Evolutionary conservation across 805 yeast genomes (phyloP).

Genomic region (Kodamaea nitidulidarum): DNA sequence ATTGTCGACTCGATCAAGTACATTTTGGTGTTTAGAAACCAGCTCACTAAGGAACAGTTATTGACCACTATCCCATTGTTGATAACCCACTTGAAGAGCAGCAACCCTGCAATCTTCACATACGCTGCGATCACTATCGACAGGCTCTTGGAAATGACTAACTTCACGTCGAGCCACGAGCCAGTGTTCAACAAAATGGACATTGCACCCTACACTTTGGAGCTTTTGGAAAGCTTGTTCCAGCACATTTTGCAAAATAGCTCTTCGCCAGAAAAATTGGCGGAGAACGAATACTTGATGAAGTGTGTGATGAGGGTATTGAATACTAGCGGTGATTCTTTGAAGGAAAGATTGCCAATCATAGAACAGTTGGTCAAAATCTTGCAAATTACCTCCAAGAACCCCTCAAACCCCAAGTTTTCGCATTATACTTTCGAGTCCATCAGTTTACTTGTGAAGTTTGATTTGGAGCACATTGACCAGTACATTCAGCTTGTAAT

Average conservation of each 20-base stretch:
- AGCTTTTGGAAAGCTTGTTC: conserved; percentile 63
- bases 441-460: conserved; percentile 69
- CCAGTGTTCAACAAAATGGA: conserved; percentile 72
- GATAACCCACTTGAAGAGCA: conserved; percentile 53
- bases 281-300: conserved; percentile 93
- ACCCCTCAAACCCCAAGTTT: conserved; percentile 94
- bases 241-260: conserved; percentile 51
- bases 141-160: conserved; percentile 75
- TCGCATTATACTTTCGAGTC: conserved; percentile 89
- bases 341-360: conserved; percentile 41
- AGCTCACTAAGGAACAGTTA: conserved; percentile 81
- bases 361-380: conserved; percentile 67
- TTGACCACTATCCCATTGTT: conserved; percentile 75
- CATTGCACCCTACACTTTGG: conserved; percentile 54
- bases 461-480: conserved; percentile 23
- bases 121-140: conserved; percentile 93
- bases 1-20: conserved; percentile 91
- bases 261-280: conserved; percentile 78
- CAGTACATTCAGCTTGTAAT: conserved; percentile 50
- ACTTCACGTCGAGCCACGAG: conserved; percentile 43
- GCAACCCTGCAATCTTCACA: conserved; percentile 80
- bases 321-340: conserved; percentile 63
- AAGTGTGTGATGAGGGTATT: conserved; percentile 81
- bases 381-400: conserved; percentile 66
- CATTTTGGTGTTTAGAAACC: conserved; percentile 86